Base-by-base conservation (phyloP, 2,329 filamentous ascomycete species). In the Scytalidium lignicola region DNA sequence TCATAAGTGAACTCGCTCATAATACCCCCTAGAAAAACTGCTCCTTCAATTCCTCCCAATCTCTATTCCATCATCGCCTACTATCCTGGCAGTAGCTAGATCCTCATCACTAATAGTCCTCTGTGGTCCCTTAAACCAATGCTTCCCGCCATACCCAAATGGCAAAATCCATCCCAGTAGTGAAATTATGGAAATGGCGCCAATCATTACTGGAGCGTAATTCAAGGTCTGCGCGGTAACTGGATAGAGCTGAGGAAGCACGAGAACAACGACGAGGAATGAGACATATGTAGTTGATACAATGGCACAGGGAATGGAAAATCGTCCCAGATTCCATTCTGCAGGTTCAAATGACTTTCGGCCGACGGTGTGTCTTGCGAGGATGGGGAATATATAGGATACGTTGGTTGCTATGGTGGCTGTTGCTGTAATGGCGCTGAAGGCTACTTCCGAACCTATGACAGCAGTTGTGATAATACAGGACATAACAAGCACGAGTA, bases 161-260 rank as follows among this genome's bases (percentile, higher is more conserved):
- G 67, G 68, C 9, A 68, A 50, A 12, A 67, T 49, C 68, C 67
- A 70, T 0, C 67, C 67, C 2, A 58, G 57, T 23, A 69, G 45
- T 44, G 60, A 64, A 53, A 70, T 57, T 28, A 68, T 48, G 21
- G 60, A 64, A 26, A 70, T 61, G 21, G 63, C 67, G 1, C 64
- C 65, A 49, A 71, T 68, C 50, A 64, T 66, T 20, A 70, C 65
- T 0, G 67, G 67, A 1, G 67, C 65, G 55, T 71, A 70, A 46
- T 70, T 70, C 19, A 70, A 51, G 1, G 65, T 69, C 57, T 65
- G 20, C 22, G 52, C 57, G 12, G 61, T 66, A 9, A 70, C 65
- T 7, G 68, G 68, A 51, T 67, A 71, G 3, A 66, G 6, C 46
- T 70, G 67, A 17, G 68, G 68, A 3, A 71, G 57, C 6, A 69